Base-by-base conservation (phyloP, 2,329 filamentous ascomycete genomes). In the Fusarium chuoi region DNA sequence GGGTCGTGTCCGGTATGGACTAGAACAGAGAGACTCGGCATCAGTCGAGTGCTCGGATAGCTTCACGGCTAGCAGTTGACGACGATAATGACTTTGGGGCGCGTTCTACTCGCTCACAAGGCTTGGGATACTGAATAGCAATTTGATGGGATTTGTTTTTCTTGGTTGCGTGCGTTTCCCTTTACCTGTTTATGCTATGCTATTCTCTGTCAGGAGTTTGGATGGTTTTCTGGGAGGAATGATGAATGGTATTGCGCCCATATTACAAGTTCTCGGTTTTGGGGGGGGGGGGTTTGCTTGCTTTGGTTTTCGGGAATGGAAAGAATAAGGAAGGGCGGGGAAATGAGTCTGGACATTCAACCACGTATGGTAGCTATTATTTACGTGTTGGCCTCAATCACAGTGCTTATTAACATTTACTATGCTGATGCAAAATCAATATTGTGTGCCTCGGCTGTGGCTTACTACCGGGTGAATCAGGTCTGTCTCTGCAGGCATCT, bases 31-130 rank as follows among this genome's bases (percentile, higher is more conserved):
- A 77, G 77, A 51, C 63, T 62, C 63, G 65, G 68, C 26, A 36
- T 51, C 28, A 33, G 57, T 58, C 56, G 71, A 65, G 68, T 62
- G 62, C 71, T 70, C 73, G 54, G 41, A 73, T 63, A 28, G 79
- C 78, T 79, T 81, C 79, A 75, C 79, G 65, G 80, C 78, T 79
- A 65, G 69, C 61, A 73, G 74, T 73, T 77, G 69, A 80, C 68
- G 78, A 78, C 75, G 73, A 78, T 78, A 78, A 81, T 77, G 73
- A 79, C 71, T 75, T 77, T 67, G 42, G 71, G 64, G 78, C 74
- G 70, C 54, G 61, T 30, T 66, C 68, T 66, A 30, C 48, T 55
- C 62, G 74, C 75, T 77, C 67, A 64, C 67, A 62, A 66, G 63
- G 73, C 75, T 78, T 64, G 75, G 74, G 63, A 75, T 73, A 69